Conservation (phyloP, 139 green algal genomes). For the Ettlia oleoabundans region DNA sequence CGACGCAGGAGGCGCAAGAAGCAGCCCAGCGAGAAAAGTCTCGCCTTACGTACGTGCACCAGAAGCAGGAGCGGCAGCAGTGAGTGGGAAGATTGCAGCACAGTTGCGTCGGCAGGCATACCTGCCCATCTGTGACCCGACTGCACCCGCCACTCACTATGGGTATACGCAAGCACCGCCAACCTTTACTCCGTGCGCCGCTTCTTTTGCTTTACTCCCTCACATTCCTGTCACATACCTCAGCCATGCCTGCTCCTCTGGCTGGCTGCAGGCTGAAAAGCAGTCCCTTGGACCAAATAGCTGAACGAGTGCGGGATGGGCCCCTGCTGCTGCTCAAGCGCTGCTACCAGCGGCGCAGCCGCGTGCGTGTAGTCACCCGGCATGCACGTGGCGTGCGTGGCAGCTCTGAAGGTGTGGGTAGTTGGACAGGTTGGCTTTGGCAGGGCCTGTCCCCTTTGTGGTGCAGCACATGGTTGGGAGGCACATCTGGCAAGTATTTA, state of each 20-base stretch:
- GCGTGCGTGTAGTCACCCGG: constrained; percentile 72
- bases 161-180: background rate
- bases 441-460: too few relatives aligned
- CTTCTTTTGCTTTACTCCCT: too few relatives aligned
- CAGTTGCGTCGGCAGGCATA: too few relatives aligned
- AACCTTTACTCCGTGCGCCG: background rate
- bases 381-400: constrained; percentile 73
- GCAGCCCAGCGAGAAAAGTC: constrained; percentile 11
- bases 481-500: too few relatives aligned
- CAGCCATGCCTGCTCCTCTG: background rate
- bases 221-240: too few relatives aligned
- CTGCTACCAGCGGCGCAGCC: constrained; percentile 12
- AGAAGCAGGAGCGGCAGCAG: constrained; percentile 16
- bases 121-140: too few relatives aligned
- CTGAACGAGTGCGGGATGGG: constrained; percentile 36
- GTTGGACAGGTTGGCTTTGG: too few relatives aligned
- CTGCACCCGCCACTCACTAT: background rate
- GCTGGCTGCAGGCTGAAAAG: background rate
- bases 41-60: constrained; percentile 9
- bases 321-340: constrained; percentile 56
- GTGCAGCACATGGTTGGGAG: too few relatives aligned
- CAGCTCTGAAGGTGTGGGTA: constrained; percentile 37
- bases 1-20: constrained; percentile 16
- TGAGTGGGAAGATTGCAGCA: too few relatives aligned
- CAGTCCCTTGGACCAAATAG: constrained; percentile 37